phyloP scores from a whole-genome alignment of 2,329 filamentous ascomycete species.

The Fonsecaea erecta region DNA sequence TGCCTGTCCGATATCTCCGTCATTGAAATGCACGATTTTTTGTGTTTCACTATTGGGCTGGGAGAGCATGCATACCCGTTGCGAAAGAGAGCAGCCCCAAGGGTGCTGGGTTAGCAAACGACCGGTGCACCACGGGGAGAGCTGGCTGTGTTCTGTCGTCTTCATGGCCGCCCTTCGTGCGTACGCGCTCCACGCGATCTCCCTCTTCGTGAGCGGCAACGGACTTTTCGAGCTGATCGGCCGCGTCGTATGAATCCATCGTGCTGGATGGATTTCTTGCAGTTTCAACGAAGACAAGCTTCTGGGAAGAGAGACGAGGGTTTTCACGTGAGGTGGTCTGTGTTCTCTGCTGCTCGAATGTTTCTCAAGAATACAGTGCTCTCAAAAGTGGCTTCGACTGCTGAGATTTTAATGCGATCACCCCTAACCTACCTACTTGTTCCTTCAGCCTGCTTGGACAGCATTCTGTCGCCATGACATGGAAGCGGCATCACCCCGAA shows the following conservation, averaged over 20 bases:
- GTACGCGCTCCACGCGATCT: conserved; percentile 16
- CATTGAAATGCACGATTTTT: too few relatives aligned
- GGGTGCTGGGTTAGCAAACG: conserved; percentile 40
- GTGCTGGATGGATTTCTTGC: neutral
- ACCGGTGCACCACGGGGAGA: conserved; percentile 40
- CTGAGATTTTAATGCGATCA: neutral
- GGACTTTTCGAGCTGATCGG: conserved; percentile 22
- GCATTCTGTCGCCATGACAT: neutral
- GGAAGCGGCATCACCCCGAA: conserved; percentile 2
- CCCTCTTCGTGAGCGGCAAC: neutral
- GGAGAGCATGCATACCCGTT: conserved; percentile 37
- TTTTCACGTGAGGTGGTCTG: neutral
- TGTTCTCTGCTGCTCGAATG: neutral
- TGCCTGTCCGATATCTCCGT: conserved; percentile 12
- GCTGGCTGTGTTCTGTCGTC: conserved; percentile 34
- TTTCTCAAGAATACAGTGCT: neutral
- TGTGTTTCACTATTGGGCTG: too few relatives aligned
- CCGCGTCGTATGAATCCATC: conserved; percentile 18
- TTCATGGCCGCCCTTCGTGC: conserved; percentile 20
- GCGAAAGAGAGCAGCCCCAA: conserved; percentile 48
- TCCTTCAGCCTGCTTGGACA: neutral
- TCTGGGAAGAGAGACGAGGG: neutral
- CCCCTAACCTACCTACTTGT: neutral
- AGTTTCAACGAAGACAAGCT: neutral
- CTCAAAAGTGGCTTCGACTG: neutral